A percentile compares a stretch with the other conserved stretches of the same genome.
These are phyloP conservation scores for Grammothele lineata DNA, from an alignment of 768 basidiomycete genomes.

Conservation along the genomic window DNA sequence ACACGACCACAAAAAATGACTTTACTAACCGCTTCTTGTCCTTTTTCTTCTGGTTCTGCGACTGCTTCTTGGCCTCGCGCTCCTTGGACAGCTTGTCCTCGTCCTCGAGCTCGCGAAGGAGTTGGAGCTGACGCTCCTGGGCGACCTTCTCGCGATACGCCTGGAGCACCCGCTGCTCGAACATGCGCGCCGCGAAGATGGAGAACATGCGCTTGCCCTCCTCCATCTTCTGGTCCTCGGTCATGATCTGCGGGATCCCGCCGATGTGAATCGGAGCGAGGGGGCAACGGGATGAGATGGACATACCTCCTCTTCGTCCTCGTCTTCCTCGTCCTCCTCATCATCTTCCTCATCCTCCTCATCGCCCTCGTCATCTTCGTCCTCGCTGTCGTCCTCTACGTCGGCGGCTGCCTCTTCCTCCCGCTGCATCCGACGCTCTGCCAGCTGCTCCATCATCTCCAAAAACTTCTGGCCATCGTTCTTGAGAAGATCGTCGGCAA, in stretches of 20 bases:
- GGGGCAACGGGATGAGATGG: constrained; percentile 1
- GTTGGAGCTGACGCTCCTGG: constrained; percentile 89
- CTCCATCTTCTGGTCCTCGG: constrained; percentile 98
- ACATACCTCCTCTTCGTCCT: constrained; percentile 44
- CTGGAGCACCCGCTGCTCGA: constrained; percentile 95
- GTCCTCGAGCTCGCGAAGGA: constrained; percentile 92
- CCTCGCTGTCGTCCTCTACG: constrained; percentile 43
- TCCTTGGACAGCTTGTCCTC: constrained; percentile 87
- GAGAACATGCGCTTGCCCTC: constrained; percentile 99
- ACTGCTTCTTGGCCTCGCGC: constrained; percentile 87
- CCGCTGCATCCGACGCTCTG: constrained; percentile 88
- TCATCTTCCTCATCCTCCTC: constrained; percentile 48
- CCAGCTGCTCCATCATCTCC: constrained; percentile 99
- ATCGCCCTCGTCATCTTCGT: constrained; percentile 46
- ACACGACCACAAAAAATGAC: constrained; percentile 6
- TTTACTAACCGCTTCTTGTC: constrained; percentile 84
- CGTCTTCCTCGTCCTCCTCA: constrained; percentile 48
- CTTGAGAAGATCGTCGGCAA: constrained; percentile 97
- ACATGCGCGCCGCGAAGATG: constrained; percentile 99
- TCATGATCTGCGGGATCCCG: constrained; percentile 56
- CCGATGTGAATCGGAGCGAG: constrained; percentile 7
- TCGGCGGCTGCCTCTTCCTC: constrained; percentile 63
- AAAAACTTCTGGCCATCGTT: constrained; percentile 99
- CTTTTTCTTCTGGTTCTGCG: constrained; percentile 97
- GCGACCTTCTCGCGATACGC: constrained; percentile 97